A percentile compares a stretch with the other conserved stretches of the same genome.
phyloP scores from a whole-genome alignment of 1,139 yeast genomes.

The Hyphopichia wangnamkhiaoensis region DNA sequence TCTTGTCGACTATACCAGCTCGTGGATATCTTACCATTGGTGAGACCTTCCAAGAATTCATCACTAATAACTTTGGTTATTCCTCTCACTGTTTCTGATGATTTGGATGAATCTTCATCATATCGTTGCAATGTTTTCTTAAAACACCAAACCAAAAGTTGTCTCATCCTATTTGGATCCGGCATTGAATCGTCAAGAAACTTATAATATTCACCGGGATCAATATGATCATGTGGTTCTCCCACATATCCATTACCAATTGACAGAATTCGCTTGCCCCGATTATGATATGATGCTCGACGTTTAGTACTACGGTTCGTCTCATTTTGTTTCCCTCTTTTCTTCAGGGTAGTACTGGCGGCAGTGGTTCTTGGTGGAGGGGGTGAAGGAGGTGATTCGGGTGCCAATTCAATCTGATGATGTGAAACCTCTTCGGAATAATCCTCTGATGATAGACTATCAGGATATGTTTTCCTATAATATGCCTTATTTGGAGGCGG shows the following conservation, averaged over 20 bases:
- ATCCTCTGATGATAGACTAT: conserved; percentile 18
- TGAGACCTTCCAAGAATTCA: conserved; percentile 59
- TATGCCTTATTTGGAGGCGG: conserved; percentile 4
- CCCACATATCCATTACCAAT: conserved; percentile 74
- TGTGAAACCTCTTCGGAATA: conserved; percentile 35
- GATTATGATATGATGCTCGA: conserved; percentile 50
- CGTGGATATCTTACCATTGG: conserved; percentile 58
- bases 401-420: conserved; percentile 15
- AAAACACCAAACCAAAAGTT: conserved; percentile 68
- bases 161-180: conserved; percentile 74
- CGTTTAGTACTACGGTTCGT: conserved; percentile 24
- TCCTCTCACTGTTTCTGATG: conserved; percentile 36
- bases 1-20: conserved; percentile 62
- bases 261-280: conserved; percentile 76
- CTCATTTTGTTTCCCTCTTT: conserved; percentile 8
- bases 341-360: conserved; percentile 5
- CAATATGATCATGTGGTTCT: conserved; percentile 66
- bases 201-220: conserved; percentile 58
- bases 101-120: conserved; percentile 24
- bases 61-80: conserved; percentile 68
- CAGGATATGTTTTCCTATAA: background rate
- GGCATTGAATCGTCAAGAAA: conserved; percentile 63
- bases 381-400: background rate
- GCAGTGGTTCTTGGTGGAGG: conserved; percentile 2
- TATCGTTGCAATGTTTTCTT: conserved; percentile 49